A percentile compares a stretch with the other conserved stretches of the same genome.
phyloP scores from a whole-genome alignment of 495 filamentous ascomycete genomes.

The Podospora sp. region DNA sequence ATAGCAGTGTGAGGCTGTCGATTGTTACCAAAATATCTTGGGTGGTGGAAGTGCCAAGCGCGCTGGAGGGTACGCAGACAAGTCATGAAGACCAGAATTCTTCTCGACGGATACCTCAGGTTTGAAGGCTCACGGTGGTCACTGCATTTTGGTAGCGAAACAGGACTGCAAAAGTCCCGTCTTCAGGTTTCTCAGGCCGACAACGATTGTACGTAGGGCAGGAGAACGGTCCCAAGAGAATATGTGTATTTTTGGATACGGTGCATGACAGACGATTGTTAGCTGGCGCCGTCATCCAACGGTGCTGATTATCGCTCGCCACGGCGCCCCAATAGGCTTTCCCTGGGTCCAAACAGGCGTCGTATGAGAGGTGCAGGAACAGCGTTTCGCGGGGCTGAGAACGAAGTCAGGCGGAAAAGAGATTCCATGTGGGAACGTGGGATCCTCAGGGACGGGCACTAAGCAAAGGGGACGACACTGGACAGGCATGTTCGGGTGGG shows the following conservation, averaged over 20 bases:
- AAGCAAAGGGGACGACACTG: not conserved
- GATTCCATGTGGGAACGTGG: conserved; percentile 1
- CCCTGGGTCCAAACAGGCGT: conserved; percentile 3
- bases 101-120: too few relatives aligned
- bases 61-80: too few relatives aligned
- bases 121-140: too few relatives aligned
- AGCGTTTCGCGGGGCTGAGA: conserved; percentile 14
- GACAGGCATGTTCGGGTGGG: not conserved
- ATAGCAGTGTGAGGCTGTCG: too few relatives aligned
- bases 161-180: too few relatives aligned
- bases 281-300: not conserved
- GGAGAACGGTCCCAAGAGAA: conserved; percentile 5
- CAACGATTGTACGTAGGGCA: too few relatives aligned
- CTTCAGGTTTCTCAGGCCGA: not conserved
- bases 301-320: not conserved
- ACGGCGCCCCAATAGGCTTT: conserved; percentile 12
- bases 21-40: too few relatives aligned
- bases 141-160: too few relatives aligned
- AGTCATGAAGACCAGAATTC: too few relatives aligned
- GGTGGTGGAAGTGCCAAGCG: too few relatives aligned
- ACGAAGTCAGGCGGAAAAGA: not conserved
- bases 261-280: conserved; percentile 4
- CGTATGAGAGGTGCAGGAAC: conserved; percentile 11
- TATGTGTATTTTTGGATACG: not conserved
- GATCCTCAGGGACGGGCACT: not conserved